Percentiles rank a stretch among this genome's conserved stretches.
Conservation (phyloP, 306 rosid species). For the Rosa chinensis region DNA sequence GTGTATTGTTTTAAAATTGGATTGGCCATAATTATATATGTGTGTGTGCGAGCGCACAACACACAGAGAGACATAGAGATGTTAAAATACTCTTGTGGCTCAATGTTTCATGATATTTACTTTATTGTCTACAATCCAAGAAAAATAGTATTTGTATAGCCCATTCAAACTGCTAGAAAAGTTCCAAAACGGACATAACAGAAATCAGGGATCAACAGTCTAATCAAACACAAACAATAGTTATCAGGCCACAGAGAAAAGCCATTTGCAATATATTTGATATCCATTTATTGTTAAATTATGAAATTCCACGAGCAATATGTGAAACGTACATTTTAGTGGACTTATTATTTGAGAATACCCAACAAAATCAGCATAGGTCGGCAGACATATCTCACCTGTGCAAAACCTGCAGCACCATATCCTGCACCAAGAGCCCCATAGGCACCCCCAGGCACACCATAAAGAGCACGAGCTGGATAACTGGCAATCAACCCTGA, state of each 20-base stretch:
- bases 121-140: neutral
- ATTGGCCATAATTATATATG: neutral
- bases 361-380: neutral
- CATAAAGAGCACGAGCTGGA: constrained; percentile 73
- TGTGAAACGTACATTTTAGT: neutral
- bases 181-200: neutral
- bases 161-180: neutral
- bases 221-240: neutral
- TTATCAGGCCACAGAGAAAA: neutral
- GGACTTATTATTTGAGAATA: neutral
- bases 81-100: neutral
- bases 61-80: neutral
- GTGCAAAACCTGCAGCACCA: constrained; percentile 68
- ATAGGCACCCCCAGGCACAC: constrained; percentile 71
- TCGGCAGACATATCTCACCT: constrained; percentile 43
- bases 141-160: neutral
- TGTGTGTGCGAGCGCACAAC: neutral
- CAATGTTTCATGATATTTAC: neutral
- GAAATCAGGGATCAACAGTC: neutral
- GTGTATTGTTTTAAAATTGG: neutral
- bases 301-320: neutral
- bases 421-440: constrained; percentile 79
- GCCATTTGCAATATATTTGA: neutral
- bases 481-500: constrained; percentile 81
- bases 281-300: neutral